Percentiles rank a stretch among this genome's conserved stretches.
Conservation (phyloP, 441 rosid genomes). For the Euphorbia celastroides region DNA sequence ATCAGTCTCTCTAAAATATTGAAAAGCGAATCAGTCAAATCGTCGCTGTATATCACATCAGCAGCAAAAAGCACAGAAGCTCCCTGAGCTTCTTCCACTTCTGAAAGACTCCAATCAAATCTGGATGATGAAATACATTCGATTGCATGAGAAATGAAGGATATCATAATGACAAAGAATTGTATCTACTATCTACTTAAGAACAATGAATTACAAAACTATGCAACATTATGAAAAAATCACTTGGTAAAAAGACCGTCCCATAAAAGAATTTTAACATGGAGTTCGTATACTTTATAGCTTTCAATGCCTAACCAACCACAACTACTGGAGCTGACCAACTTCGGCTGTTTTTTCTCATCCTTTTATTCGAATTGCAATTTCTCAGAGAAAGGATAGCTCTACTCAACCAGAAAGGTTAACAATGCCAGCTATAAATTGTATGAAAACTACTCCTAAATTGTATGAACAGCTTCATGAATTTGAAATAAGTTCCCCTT, state of each 20-base stretch:
- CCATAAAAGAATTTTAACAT: background rate
- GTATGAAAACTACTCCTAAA: too few relatives aligned
- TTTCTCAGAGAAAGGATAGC: background rate
- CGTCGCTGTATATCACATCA: conserved; percentile 65
- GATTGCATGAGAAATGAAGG: background rate
- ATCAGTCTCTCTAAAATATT: conserved; percentile 40
- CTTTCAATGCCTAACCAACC: background rate
- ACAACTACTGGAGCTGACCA: background rate
- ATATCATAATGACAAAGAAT: background rate
- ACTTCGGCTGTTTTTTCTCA: background rate
- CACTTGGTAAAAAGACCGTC: background rate
- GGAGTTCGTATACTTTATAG: background rate
- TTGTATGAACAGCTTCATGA: background rate
- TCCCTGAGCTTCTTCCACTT: conserved; percentile 46
- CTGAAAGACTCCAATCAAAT: conserved; percentile 44
- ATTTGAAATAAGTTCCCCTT: background rate
- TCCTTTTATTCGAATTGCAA: background rate
- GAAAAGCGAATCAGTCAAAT: conserved; percentile 56
- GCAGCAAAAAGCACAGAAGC: conserved; percentile 61
- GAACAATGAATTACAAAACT: background rate
- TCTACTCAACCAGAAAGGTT: background rate
- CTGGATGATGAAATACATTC: conserved; percentile 26
- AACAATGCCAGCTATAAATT: background rate
- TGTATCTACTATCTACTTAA: background rate
- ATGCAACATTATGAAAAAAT: background rate